These are phyloP conservation scores for Drosera capensis DNA, from an alignment of 148 eudicot species.

Conservation along the genomic window DNA sequence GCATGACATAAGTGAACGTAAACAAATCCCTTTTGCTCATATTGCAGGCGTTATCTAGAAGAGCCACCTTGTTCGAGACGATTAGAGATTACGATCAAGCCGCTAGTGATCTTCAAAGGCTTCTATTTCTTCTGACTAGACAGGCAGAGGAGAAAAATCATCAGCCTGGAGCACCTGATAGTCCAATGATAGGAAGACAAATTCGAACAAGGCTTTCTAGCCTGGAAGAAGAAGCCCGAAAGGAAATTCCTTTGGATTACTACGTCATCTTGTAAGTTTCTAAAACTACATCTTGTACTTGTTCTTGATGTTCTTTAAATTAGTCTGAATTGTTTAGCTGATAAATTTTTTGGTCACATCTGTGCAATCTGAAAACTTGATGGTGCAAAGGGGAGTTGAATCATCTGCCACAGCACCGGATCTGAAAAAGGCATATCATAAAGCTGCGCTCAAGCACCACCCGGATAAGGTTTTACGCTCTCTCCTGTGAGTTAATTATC, in stretches of 20 bases:
- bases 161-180: constrained; percentile 30
- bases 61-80: constrained; percentile 80
- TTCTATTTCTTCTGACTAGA: constrained; percentile 41
- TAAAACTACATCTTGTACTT: neutral
- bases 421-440: constrained; percentile 82
- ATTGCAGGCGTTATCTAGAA: constrained; percentile 75
- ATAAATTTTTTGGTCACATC: no score
- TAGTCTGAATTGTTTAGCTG: constrained; percentile 2
- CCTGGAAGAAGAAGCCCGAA: constrained; percentile 57
- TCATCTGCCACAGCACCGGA: constrained; percentile 57
- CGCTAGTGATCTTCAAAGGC: constrained; percentile 47
- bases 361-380: constrained; percentile 3
- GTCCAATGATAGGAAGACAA: constrained; percentile 25
- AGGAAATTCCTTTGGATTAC: constrained; percentile 54
- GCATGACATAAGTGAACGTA: no score
- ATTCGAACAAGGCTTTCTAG: constrained; percentile 39
- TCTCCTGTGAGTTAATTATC: constrained; percentile 2
- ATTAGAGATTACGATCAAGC: constrained; percentile 93
- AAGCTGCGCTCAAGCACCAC: constrained; percentile 92
- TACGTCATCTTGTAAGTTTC: constrained; percentile 80
- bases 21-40: constrained; percentile 1
- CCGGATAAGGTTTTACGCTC: constrained; percentile 70
- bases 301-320: constrained; percentile 1
- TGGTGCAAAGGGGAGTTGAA: constrained; percentile 83
- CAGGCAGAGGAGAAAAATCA: constrained; percentile 40